Evolutionary conservation across 1,284 basidiomycete species (phyloP), one percentile per base, ranked within the genome.

Genomic region (Rhizoctonia solani): DNA sequence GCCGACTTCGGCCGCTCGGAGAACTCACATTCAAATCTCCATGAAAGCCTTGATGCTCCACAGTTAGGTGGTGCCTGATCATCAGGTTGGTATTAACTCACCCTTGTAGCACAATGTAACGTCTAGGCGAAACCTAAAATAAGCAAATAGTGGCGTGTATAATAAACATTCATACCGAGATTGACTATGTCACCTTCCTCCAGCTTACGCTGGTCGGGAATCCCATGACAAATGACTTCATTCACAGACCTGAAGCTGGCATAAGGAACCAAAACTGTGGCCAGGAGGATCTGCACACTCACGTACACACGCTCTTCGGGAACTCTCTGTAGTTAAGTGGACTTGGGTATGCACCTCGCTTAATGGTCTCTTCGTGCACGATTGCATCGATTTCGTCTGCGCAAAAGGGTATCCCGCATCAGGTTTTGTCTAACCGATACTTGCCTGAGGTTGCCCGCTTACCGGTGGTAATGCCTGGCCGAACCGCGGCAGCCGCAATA

Each of bases 281-380:
- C 44, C 39, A 11, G 47, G 14, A 59, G 39, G 47, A n/a, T 6
- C 25, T 52, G 59, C 47, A n/a, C 25, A 84, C 90, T 74, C 79
- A 92, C 87, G 91, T 96, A 88, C 97, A 99, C 53, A 98, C 87
- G 49, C 93, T 97, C 81, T 98, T 98, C 27, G 96, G 96, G 77
- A 90, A 99, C 56, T 85, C 83, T 71, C 90, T 86, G 79, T 99
- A 99, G 75, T 95, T 95, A 65, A 99, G 81, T 39, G 97, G 93
- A 37, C 91, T 94, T 2, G 97, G 97, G 78, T 99, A 99, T 50
- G 92, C 87, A 73, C 93, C 87, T 63, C 95, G 84, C 79, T 96
- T 91, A 72, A 99, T 89, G 71, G 85, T 91, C 19, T 92, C 97
- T 71, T 93, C 86, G 78, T 99, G 96, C n/a, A 97, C 94, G 72